Base-by-base conservation (phyloP, 1,139 yeast species). In the Kodamaea anthophila region DNA sequence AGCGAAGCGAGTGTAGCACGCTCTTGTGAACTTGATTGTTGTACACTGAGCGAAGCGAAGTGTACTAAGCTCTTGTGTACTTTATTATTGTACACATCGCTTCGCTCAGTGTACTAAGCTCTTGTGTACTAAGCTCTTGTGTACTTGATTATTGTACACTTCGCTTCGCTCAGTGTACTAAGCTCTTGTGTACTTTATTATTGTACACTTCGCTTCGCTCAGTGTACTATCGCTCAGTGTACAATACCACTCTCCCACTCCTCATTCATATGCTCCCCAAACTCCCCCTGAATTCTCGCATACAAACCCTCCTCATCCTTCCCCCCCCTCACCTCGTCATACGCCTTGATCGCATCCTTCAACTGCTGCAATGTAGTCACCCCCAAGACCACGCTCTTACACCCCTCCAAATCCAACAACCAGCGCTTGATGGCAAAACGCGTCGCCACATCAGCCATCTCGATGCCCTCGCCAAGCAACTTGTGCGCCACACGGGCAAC, bases 381-480 rank as follows among this genome's bases (percentile, higher is more conserved):
- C 1, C 96, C 96, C 33, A 86, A 57, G 4, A 86, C 93, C 3
- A 86, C 74, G 3, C 78, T 70, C 1, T 79, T 77, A 10, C 54
- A 47, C 13, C 29, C 33, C 20, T 14, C 14, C 9, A 15, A 21
- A 7, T 49, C 55, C 34, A 61, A 61, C 15, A 62, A 42, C 83
- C 91, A 83, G 30, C 67, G 60, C 31, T 71, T 59, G 26, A 82
- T 59, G 0, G 95, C 91, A 51, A 67, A 88, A 36, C 93, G 61
- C 1, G 85, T 78, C 3, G 96, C 85, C 39, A 87, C 55, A 37
- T 82, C 93, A 0, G 96, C 94, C 38, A 88, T 58, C 37, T 84
- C 93, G 3, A 72, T 61, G 12, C 65, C 46, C 9, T 38, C 21
- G 51, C 3, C 46, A 23, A 57, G 44, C 22, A 74, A 60, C 24